Conservation (phyloP, 768 basidiomycete genomes). For the Daedaleopsis sinensis region DNA sequence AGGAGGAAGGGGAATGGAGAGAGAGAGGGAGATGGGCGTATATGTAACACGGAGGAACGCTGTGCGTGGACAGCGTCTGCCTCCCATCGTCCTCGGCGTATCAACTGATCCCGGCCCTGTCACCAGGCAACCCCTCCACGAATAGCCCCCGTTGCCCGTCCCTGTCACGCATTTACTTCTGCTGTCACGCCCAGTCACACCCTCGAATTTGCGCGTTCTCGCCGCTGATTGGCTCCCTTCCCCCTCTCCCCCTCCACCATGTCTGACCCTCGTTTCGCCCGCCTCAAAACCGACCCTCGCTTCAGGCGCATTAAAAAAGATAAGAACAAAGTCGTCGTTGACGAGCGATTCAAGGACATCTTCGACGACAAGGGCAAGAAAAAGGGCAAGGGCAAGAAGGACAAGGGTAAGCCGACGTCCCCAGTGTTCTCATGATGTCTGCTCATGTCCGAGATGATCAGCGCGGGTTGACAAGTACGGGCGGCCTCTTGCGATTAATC, state of each 20-base stretch:
- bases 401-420: slow-evolving; percentile 24
- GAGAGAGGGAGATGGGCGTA: slow-evolving; percentile 17
- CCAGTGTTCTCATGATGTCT: slow-evolving; percentile 2
- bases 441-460: slow-evolving; percentile 31
- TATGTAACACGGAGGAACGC: slow-evolving; percentile 15
- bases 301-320: slow-evolving; percentile 86
- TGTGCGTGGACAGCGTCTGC: slow-evolving; percentile 3
- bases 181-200: slow-evolving; percentile 9
- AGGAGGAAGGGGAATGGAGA: slow-evolving; percentile 26
- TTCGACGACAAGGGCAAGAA: slow-evolving; percentile 54
- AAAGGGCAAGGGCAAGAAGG: slow-evolving; percentile 37
- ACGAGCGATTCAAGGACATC: slow-evolving; percentile 88
- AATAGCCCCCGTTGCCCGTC: not conserved
- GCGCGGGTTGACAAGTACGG: slow-evolving; percentile 90
- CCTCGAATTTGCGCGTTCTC: slow-evolving; percentile 12
- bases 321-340: slow-evolving; percentile 81
- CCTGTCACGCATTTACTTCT: not conserved
- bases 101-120: slow-evolving; percentile 15
- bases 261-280: slow-evolving; percentile 87
- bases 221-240: slow-evolving; percentile 17
- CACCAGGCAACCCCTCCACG: slow-evolving; percentile 10
- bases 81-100: slow-evolving; percentile 3
- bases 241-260: slow-evolving; percentile 37
- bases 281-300: slow-evolving; percentile 88
- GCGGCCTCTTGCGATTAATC: slow-evolving; percentile 63